Conservation (phyloP, 257 asterid genomes). For the Nemophila menziesii region DNA sequence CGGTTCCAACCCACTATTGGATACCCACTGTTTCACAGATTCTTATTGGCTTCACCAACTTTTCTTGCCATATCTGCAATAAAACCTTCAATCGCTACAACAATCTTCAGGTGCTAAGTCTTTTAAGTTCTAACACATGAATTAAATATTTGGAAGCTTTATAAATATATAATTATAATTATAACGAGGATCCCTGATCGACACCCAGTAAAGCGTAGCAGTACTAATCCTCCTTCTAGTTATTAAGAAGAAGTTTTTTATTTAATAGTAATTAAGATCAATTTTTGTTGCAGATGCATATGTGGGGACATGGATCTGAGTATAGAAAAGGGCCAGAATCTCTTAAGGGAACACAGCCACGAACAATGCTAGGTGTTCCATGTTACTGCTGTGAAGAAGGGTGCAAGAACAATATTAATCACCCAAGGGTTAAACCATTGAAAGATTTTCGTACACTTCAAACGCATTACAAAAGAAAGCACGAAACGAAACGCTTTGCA, state of each 20-base stretch:
- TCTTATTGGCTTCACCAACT: slow-evolving; percentile 55
- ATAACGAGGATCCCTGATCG: no score
- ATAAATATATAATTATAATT: no score
- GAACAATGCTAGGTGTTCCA: slow-evolving; percentile 40
- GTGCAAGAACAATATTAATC: slow-evolving; percentile 50
- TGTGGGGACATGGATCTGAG: slow-evolving; percentile 79
- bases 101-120: slow-evolving; percentile 50
- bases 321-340: slow-evolving; percentile 57
- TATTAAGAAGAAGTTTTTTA: no score
- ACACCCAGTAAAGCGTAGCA: no score
- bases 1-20: slow-evolving; percentile 33
- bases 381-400: slow-evolving; percentile 68
- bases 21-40: slow-evolving; percentile 58
- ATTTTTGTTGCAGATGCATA: slow-evolving; percentile 46
- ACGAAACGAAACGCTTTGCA: slow-evolving; percentile 32
- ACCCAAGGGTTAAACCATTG: slow-evolving; percentile 40
- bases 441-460: slow-evolving; percentile 61
- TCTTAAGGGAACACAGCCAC: slow-evolving; percentile 42
- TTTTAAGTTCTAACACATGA: not conserved
- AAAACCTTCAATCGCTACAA: slow-evolving; percentile 70
- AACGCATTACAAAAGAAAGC: slow-evolving; percentile 64
- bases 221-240: no score
- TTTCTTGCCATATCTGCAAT: slow-evolving; percentile 60
- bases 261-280: no score
- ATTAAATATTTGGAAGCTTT: no score